Evolutionary conservation across 2,329 filamentous ascomycete species (phyloP).

Genomic region (Sarocladiaceae sp.): DNA sequence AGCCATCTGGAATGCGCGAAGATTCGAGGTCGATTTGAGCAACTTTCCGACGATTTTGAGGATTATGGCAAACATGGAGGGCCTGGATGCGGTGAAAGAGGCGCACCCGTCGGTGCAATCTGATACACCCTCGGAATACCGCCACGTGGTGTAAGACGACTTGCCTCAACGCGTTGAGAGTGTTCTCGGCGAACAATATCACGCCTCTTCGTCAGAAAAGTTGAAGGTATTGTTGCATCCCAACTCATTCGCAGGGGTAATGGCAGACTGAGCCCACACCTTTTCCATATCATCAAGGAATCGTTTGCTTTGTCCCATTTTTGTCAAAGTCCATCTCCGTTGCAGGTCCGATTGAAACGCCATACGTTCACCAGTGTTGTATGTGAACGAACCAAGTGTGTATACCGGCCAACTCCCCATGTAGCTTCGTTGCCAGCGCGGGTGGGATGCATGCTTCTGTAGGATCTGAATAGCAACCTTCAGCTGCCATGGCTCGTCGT

Average conservation of each 20-base stretch:
- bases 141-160: background rate
- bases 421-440: slow-evolving; percentile 19
- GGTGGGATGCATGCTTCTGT: slow-evolving; percentile 9
- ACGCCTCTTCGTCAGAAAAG: background rate
- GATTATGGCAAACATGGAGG: slow-evolving; percentile 39
- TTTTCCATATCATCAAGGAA: background rate
- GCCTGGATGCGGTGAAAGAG: slow-evolving; percentile 42
- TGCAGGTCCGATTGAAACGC: background rate
- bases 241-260: background rate
- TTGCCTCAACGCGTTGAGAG: background rate
- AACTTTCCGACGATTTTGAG: slow-evolving; percentile 38
- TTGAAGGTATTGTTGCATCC: background rate
- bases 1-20: slow-evolving; percentile 50
- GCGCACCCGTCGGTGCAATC: slow-evolving; percentile 27
- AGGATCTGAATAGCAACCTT: slow-evolving; percentile 13
- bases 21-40: slow-evolving; percentile 46
- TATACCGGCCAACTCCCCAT: slow-evolving; percentile 21
- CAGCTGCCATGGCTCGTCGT: slow-evolving; percentile 14
- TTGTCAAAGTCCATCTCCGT: background rate
- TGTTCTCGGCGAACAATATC: background rate
- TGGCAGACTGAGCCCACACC: background rate
- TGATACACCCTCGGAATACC: background rate
- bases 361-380: background rate
- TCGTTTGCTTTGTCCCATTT: background rate
- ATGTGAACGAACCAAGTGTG: slow-evolving; percentile 14